Evolutionary conservation across 768 basidiomycete species (phyloP).

Genomic region (Podaxis pistillaris): DNA sequence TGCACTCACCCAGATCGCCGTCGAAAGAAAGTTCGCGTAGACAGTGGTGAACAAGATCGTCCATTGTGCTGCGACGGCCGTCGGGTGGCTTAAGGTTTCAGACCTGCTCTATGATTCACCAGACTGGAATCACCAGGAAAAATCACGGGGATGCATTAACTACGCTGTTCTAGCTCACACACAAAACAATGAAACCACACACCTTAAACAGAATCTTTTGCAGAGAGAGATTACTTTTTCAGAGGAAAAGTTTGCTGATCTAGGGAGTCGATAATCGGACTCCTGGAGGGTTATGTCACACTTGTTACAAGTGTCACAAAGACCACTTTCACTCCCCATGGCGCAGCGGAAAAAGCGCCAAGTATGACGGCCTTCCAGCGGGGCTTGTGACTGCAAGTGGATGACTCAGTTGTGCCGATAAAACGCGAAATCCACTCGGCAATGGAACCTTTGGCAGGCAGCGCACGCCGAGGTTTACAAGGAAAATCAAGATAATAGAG

Average conservation of each 20-base stretch:
- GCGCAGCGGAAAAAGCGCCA: background rate
- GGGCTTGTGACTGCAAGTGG: background rate
- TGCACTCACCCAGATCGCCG: constrained; percentile 78
- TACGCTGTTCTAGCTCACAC: background rate
- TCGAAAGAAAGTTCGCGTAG: constrained; percentile 88
- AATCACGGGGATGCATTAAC: background rate
- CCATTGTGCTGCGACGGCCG: constrained; percentile 46
- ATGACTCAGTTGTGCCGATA: background rate
- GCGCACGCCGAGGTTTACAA: background rate
- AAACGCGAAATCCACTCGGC: background rate
- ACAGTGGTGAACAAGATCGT: constrained; percentile 82
- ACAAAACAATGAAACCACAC: background rate
- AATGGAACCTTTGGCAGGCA: background rate
- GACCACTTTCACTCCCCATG: background rate
- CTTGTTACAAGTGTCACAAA: constrained; percentile 1
- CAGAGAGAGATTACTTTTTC: background rate
- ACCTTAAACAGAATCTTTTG: background rate
- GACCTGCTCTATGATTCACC: background rate
- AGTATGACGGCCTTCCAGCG: background rate
- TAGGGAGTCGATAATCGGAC: constrained; percentile 5
- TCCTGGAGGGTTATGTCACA: background rate
- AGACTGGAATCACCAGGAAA: background rate
- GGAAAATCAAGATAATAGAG: background rate
- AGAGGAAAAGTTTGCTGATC: constrained; percentile 1
- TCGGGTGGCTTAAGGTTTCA: background rate